Evolutionary conservation across 1,284 basidiomycete species (phyloP).

Genomic region (Moniliophthora roreri): DNA sequence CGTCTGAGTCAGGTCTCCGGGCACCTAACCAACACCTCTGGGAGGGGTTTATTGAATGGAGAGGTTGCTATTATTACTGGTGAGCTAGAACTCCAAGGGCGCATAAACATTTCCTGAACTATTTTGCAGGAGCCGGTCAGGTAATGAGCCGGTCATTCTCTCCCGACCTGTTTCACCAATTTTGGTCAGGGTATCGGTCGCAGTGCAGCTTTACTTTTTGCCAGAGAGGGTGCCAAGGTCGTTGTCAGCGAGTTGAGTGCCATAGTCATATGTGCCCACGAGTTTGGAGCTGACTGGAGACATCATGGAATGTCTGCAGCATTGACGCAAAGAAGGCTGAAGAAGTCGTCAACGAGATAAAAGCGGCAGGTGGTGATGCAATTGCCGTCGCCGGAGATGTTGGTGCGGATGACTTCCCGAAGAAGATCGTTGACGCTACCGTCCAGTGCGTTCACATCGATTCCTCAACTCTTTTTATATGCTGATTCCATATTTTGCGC

Average conservation of each 20-base stretch:
- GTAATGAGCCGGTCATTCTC: conserved; percentile 30
- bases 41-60: conserved; percentile 67
- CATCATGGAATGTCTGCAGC: conserved; percentile 40
- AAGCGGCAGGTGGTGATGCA: conserved; percentile 68
- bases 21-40: conserved; percentile 60
- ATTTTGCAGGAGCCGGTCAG: conserved; percentile 66
- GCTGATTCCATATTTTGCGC: conserved; percentile 9
- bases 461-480: not conserved
- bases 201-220: conserved; percentile 75
- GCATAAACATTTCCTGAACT: conserved; percentile 17
- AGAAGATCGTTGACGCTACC: conserved; percentile 76
- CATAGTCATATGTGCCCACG: conserved; percentile 20
- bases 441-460: conserved; percentile 73
- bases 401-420: conserved; percentile 79
- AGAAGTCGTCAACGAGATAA: conserved; percentile 74
- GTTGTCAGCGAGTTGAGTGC: conserved; percentile 71
- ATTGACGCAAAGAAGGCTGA: conserved; percentile 68
- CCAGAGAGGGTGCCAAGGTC: conserved; percentile 84
- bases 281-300: conserved; percentile 9
- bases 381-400: conserved; percentile 76
- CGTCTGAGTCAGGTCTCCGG: conserved; percentile 71
- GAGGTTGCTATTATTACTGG: conserved; percentile 88
- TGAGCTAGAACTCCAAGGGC: conserved; percentile 20
- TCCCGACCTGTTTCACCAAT: not conserved
- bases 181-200: conserved; percentile 68